Evolutionary conservation across 345 rosid genomes (phyloP).

Genomic region (Murraya paniculata): DNA sequence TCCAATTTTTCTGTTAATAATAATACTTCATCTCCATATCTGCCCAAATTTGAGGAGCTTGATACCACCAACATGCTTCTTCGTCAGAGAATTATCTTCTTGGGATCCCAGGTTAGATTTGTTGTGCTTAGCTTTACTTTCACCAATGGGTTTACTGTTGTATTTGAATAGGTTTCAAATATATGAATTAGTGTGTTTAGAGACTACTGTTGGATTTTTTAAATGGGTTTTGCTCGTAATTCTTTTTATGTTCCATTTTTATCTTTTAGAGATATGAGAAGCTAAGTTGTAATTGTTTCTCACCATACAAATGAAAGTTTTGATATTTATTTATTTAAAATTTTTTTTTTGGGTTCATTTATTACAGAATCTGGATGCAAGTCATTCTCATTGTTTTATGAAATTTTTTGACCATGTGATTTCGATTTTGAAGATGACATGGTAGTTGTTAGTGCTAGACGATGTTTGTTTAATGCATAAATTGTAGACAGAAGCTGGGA

Average conservation of each 20-base stretch:
- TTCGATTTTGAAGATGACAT: constrained; percentile 1
- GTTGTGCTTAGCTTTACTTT: background rate
- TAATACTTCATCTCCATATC: constrained; percentile 44
- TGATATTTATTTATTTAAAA: background rate
- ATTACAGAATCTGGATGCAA: background rate
- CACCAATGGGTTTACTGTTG: background rate
- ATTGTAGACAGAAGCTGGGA: background rate
- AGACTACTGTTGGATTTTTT: background rate
- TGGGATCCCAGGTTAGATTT: constrained; percentile 70
- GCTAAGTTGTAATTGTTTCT: background rate
- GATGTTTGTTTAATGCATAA: background rate
- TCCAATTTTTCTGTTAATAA: constrained; percentile 25
- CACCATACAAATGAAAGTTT: background rate
- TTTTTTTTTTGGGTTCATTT: background rate
- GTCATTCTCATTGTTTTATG: background rate
- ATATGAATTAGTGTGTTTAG: background rate
- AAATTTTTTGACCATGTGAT: background rate
- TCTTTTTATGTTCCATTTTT: background rate
- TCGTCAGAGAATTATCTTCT: constrained; percentile 81
- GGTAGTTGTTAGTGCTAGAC: background rate
- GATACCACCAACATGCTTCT: constrained; percentile 90
- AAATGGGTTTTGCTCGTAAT: constrained; percentile 1
- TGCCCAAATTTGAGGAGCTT: constrained; percentile 79
- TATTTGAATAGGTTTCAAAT: background rate
- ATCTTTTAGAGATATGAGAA: background rate